Percentiles rank a stretch among this genome's conserved stretches.
These are phyloP conservation scores for Isatis lusitanica DNA, from an alignment of 441 rosid genomes.

Conservation along the genomic window DNA sequence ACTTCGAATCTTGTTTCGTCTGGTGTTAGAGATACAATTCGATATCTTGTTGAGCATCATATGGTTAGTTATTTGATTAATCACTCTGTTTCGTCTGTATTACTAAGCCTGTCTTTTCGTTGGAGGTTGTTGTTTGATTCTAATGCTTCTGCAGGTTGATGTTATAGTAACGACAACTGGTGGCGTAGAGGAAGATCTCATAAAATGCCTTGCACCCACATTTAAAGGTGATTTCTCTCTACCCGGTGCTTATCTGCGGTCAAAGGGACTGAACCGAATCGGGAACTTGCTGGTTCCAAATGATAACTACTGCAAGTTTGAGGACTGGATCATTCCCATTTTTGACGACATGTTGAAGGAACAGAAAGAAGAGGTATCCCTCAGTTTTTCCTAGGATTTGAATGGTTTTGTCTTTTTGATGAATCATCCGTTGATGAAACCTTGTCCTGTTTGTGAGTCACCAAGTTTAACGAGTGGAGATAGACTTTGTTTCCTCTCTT, in stretches of 20 bases:
- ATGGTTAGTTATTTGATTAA: conserved; percentile 54
- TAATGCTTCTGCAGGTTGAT: conserved; percentile 61
- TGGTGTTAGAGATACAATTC: conserved; percentile 78
- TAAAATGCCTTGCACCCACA: conserved; percentile 90
- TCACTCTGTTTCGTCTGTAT: neutral
- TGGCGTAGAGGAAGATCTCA: conserved; percentile 94
- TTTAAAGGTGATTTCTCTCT: conserved; percentile 82
- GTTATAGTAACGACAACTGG: conserved; percentile 89
- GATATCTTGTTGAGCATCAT: conserved; percentile 83
- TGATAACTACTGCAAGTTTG: conserved; percentile 92
- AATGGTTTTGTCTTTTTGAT: too few species aligned
- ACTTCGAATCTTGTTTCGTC: conserved; percentile 94
- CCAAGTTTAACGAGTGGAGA: neutral
- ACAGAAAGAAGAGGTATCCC: conserved; percentile 70
- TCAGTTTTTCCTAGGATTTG: neutral
- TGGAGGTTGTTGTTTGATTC: neutral
- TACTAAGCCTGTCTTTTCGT: neutral
- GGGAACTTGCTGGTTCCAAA: conserved; percentile 92
- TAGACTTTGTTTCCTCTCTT: neutral
- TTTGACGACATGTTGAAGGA: conserved; percentile 88
- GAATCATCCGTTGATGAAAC: too few species aligned
- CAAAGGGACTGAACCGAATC: conserved; percentile 85
- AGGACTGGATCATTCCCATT: conserved; percentile 93
- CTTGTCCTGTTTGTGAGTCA: neutral
- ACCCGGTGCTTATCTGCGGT: conserved; percentile 68